These are phyloP conservation scores for Plectosphaerella cucumerina DNA, from an alignment of 2,329 filamentous ascomycete genomes.

Conservation along the genomic window DNA sequence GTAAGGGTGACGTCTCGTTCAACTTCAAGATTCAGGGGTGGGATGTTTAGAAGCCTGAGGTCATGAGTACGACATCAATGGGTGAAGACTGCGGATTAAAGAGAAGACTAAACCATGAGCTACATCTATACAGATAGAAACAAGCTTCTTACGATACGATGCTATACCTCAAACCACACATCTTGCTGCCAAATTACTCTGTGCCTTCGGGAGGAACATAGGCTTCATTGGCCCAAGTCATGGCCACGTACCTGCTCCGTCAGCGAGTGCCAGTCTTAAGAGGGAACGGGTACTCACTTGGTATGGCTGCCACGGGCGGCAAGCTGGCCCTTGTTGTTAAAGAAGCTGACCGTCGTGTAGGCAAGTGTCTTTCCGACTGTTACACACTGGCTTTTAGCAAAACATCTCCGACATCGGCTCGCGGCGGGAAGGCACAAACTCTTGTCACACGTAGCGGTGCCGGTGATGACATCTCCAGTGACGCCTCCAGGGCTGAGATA, in stretches of 20 bases:
- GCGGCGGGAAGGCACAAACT: slow-evolving; percentile 33
- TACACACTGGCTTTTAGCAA: not conserved
- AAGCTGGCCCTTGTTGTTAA: slow-evolving; percentile 53
- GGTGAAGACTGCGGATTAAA: not conserved
- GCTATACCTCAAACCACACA: not conserved
- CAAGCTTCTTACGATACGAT: not conserved
- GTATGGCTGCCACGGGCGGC: slow-evolving; percentile 62
- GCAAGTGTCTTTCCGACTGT: slow-evolving; percentile 61
- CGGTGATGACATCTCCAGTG: slow-evolving; percentile 51
- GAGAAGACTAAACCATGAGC: not conserved
- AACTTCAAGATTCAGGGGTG: slow-evolving; percentile 53
- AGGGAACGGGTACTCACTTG: slow-evolving; percentile 42
- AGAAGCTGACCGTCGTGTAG: slow-evolving; percentile 57
- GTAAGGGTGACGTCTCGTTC: slow-evolving; percentile 51
- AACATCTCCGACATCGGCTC: accelerated
- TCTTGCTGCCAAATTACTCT: not conserved
- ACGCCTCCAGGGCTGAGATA: slow-evolving; percentile 57
- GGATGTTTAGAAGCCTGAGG: slow-evolving; percentile 29
- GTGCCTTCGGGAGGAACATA: slow-evolving; percentile 27
- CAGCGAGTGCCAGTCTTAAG: not conserved
- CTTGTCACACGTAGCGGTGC: slow-evolving; percentile 56
- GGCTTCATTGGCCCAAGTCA: slow-evolving; percentile 29
- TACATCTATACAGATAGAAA: not conserved
- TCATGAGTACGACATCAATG: not conserved
- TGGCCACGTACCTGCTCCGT: slow-evolving; percentile 34